Conservation (phyloP, 495 filamentous ascomycete species). For the Neurospora terricola region DNA sequence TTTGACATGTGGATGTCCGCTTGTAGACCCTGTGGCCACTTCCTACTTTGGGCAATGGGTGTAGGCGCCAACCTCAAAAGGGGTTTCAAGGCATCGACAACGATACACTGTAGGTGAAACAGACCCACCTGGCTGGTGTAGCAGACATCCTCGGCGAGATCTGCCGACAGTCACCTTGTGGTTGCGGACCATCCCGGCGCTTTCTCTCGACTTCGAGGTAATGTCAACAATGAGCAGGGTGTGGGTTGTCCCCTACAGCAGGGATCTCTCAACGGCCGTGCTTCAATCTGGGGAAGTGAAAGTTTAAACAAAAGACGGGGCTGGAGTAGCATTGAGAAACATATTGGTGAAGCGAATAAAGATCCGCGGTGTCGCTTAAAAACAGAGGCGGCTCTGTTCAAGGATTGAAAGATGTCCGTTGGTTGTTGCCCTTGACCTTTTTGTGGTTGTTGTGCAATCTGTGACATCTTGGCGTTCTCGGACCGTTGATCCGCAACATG, state of each 20-base stretch:
- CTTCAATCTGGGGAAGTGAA: background rate
- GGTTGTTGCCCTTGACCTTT: background rate
- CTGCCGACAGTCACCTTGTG: background rate
- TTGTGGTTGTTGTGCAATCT: background rate
- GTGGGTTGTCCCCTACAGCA: background rate
- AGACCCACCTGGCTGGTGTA: conserved; percentile 7
- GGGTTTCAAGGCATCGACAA: background rate
- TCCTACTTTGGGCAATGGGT: background rate
- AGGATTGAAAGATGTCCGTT: background rate
- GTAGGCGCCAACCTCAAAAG: background rate
- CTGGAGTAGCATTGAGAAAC: background rate
- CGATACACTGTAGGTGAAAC: conserved; percentile 8
- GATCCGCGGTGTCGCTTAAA: background rate
- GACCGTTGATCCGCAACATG: background rate
- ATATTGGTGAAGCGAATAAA: background rate
- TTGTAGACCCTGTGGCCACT: background rate
- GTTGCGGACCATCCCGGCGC: background rate
- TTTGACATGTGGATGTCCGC: background rate
- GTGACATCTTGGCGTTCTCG: background rate
- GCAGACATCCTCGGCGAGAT: background rate
- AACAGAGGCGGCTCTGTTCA: background rate
- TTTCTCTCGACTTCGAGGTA: background rate
- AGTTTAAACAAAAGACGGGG: background rate
- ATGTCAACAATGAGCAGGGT: background rate
- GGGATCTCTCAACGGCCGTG: background rate